Evolutionary conservation across 352 stramenopile genomes (phyloP).

Genomic region (Phytophthora lateralis): DNA sequence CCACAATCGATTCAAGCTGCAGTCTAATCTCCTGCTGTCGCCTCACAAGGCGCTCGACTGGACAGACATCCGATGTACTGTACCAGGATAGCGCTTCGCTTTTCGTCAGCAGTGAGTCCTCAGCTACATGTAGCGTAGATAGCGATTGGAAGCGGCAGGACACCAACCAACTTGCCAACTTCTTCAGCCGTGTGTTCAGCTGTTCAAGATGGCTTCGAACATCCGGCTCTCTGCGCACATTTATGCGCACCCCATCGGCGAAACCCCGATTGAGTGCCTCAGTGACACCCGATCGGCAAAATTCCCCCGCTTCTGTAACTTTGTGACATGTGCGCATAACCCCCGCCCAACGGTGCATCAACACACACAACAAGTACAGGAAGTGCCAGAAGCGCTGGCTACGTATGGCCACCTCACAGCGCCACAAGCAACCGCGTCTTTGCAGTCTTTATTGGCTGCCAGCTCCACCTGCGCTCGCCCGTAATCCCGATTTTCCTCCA

Average conservation of each 20-base stretch:
- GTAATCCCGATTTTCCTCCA: slow-evolving; percentile 12
- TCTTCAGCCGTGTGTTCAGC: background rate
- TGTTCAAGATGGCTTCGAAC: slow-evolving; percentile 13
- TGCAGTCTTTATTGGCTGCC: slow-evolving; percentile 20
- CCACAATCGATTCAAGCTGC: no score
- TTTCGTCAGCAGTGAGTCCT: no score
- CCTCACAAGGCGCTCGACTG: no score
- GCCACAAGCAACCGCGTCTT: slow-evolving; percentile 7
- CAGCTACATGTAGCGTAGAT: no score
- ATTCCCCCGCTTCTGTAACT: background rate
- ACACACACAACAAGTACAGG: slow-evolving; percentile 18
- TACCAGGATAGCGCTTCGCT: no score
- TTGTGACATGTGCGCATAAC: background rate
- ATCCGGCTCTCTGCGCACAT: slow-evolving; percentile 1
- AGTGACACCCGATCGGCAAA: slow-evolving; percentile 8
- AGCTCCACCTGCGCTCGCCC: background rate
- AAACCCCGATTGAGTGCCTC: slow-evolving; percentile 3
- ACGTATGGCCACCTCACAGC: slow-evolving; percentile 4
- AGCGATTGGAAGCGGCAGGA: no score
- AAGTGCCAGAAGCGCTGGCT: slow-evolving; percentile 5
- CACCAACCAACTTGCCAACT: no score
- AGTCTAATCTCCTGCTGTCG: no score
- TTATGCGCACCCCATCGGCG: background rate
- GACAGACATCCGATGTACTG: no score
- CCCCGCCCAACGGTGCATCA: no score